These are phyloP conservation scores for Tardiomyces blankii DNA, from an alignment of 1,139 yeast species.

Conservation along the genomic window DNA sequence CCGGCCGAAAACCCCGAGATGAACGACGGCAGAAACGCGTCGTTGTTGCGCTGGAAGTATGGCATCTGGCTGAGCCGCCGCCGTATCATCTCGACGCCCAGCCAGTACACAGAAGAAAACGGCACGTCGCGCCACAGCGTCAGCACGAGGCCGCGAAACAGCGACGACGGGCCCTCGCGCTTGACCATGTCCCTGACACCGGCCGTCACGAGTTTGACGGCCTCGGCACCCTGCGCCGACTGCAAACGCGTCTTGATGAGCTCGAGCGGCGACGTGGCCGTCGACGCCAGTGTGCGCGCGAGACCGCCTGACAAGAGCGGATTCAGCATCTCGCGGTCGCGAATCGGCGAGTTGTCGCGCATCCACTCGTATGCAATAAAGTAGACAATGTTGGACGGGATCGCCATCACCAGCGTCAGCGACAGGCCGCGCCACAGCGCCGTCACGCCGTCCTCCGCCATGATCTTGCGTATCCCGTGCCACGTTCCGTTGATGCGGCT, in stretches of 20 bases:
- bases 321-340: slow-evolving; percentile 32
- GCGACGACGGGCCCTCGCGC: slow-evolving; percentile 46
- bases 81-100: slow-evolving; percentile 35
- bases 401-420: slow-evolving; percentile 73
- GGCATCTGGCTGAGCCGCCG: slow-evolving; percentile 13
- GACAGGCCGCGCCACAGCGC: slow-evolving; percentile 89
- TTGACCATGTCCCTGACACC: slow-evolving; percentile 49
- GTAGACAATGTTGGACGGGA: slow-evolving; percentile 88
- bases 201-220: slow-evolving; percentile 31
- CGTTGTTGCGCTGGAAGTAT: slow-evolving; percentile 30
- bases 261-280: slow-evolving; percentile 81
- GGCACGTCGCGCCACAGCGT: slow-evolving; percentile 98
- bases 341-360: slow-evolving; percentile 61
- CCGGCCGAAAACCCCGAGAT: slow-evolving; percentile 82
- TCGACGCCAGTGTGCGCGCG: slow-evolving; percentile 78
- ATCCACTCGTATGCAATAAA: slow-evolving; percentile 88
- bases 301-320: slow-evolving; percentile 80
- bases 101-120: slow-evolving; percentile 92
- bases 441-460: slow-evolving; percentile 56
- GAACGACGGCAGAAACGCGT: slow-evolving; percentile 63
- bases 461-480: slow-evolving; percentile 60
- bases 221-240: slow-evolving; percentile 39
- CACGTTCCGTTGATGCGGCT: slow-evolving; percentile 44
- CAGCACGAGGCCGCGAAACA: slow-evolving; percentile 77
- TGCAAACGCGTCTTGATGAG: slow-evolving; percentile 80